These are phyloP conservation scores for Eucalyptus paniculata DNA, from an alignment of 345 rosid species.

Conservation along the genomic window DNA sequence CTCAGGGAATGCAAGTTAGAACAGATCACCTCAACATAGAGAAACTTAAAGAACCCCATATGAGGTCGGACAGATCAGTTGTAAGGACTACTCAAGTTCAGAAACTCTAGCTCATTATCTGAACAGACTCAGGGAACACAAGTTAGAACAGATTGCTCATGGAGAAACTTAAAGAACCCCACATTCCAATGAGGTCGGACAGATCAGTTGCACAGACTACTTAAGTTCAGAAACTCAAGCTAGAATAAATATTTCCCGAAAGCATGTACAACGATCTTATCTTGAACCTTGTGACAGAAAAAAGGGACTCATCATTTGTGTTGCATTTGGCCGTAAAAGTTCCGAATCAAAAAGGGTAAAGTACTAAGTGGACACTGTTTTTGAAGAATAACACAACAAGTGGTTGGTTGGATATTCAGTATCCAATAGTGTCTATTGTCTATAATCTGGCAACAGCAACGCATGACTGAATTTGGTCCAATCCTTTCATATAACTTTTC, in stretches of 20 bases:
- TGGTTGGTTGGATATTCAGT: not conserved
- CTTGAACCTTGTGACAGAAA: not conserved
- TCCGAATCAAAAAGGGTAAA: not conserved
- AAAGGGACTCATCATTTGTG: not conserved
- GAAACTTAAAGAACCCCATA: not conserved
- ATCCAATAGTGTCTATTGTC: not conserved
- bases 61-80: not conserved
- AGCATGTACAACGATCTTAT: not conserved
- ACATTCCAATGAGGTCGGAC: not conserved
- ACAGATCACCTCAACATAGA: not conserved
- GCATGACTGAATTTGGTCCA: not conserved
- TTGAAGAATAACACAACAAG: not conserved
- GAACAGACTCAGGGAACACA: not conserved
- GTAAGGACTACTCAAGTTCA: not conserved
- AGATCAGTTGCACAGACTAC: not conserved
- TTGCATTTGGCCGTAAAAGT: not conserved
- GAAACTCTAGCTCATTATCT: not conserved
- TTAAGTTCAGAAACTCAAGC: not conserved
- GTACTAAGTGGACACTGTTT: not conserved
- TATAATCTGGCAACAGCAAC: not conserved
- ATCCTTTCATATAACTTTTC: not conserved
- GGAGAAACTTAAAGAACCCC: not conserved
- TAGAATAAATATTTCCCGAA: not conserved
- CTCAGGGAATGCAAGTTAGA: not conserved
- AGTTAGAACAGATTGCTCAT: not conserved